Conservation (phyloP, 2,329 filamentous ascomycete species). For the Xylariaceae sp. region DNA sequence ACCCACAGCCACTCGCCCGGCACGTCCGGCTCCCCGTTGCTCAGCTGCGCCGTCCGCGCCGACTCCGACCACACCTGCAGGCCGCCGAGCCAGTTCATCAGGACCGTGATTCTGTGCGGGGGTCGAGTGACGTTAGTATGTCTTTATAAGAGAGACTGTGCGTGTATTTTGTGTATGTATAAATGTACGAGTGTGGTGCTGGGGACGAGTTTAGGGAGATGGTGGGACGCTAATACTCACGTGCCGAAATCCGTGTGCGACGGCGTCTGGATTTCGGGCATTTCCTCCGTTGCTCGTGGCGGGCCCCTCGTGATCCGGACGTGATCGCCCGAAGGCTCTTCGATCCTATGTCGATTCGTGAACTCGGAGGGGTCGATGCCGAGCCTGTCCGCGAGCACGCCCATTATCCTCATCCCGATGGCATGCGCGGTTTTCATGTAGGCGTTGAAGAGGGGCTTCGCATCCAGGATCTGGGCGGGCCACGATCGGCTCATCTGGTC, state of each 20-base stretch:
- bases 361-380: constrained; percentile 34
- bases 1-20: constrained; percentile 42
- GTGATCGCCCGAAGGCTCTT: constrained; percentile 37
- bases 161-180: too few relatives aligned
- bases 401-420: constrained; percentile 34
- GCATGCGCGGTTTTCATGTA: constrained; percentile 35
- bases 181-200: too few relatives aligned
- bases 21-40: constrained; percentile 30
- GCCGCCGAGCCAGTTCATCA: constrained; percentile 45
- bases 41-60: constrained; percentile 29
- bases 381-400: constrained; percentile 33
- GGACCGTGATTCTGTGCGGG: constrained; percentile 37
- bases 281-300: constrained; percentile 34
- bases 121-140: not conserved
- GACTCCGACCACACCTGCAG: constrained; percentile 41
- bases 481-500: constrained; percentile 32
- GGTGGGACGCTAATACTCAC: constrained; percentile 31
- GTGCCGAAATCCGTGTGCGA: constrained; percentile 43
- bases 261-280: constrained; percentile 38
- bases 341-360: constrained; percentile 33
- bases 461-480: constrained; percentile 28
- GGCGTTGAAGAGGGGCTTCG: constrained; percentile 29
- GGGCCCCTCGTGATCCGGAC: constrained; percentile 38
- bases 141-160: too few relatives aligned
- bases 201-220: not conserved